Evolutionary conservation across 139 green algal species (phyloP).

Genomic region (Limnomonas spitsbergensis): DNA sequence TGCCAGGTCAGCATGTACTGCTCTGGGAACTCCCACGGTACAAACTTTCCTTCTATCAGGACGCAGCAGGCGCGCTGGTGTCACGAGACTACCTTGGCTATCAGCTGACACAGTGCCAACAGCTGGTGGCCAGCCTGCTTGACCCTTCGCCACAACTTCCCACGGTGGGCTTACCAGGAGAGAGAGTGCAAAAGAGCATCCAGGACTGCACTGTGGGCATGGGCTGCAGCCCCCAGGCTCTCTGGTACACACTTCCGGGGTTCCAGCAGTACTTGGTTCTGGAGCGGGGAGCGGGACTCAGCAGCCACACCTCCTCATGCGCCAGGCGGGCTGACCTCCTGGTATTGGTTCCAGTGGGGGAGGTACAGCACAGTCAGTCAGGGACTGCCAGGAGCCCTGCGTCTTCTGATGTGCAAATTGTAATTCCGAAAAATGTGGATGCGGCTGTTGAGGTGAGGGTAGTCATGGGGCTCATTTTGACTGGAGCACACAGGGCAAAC

Average conservation of each 20-base stretch:
- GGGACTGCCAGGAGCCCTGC: background rate
- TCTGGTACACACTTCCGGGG: conserved; percentile 47
- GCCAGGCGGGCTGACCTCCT: conserved; percentile 11
- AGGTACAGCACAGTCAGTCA: no score
- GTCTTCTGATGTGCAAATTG: no score
- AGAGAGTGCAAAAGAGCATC: no score
- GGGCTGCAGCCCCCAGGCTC: background rate
- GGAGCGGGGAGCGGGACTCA: conserved; percentile 3
- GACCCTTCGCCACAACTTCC: no score
- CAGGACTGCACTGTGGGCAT: no score
- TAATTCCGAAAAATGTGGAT: no score
- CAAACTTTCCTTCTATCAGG: conserved; percentile 46
- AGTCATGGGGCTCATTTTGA: no score
- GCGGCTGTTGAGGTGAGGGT: no score
- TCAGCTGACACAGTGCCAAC: conserved; percentile 2
- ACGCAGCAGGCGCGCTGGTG: background rate
- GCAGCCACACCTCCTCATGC: background rate
- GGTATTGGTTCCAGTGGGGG: conserved; percentile 35
- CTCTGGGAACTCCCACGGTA: conserved; percentile 47
- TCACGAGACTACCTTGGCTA: conserved; percentile 37
- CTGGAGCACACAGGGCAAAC: no score
- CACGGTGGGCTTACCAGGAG: no score
- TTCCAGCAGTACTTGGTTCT: conserved; percentile 57
- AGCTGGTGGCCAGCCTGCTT: conserved; percentile 4
- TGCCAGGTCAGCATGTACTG: no score